phyloP scores from a whole-genome alignment of 768 basidiomycete species.

The Pleurotus cornucopiae region DNA sequence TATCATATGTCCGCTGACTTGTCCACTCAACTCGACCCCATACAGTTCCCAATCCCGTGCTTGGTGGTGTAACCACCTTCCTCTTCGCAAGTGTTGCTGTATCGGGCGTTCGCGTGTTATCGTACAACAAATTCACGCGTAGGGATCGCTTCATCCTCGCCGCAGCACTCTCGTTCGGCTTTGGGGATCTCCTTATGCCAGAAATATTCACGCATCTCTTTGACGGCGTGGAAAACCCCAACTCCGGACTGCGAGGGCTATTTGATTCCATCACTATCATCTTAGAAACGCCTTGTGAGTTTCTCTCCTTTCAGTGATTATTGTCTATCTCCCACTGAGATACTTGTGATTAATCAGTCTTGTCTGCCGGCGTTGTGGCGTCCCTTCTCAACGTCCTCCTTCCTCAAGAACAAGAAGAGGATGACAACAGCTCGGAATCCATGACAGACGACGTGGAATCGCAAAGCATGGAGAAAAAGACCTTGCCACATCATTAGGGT shows the following conservation, averaged over 20 bases:
- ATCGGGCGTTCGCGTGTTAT: constrained; percentile 69
- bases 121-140: constrained; percentile 53
- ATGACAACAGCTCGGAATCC: constrained; percentile 12
- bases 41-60: constrained; percentile 65
- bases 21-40: background rate
- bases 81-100: constrained; percentile 73
- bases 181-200: constrained; percentile 68
- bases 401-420: constrained; percentile 30
- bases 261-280: constrained; percentile 79
- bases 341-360: constrained; percentile 31
- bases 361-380: constrained; percentile 55
- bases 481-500: background rate
- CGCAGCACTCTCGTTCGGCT: constrained; percentile 62
- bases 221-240: constrained; percentile 50
- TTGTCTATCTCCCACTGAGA: background rate
- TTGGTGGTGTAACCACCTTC: constrained; percentile 86
- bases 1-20: background rate
- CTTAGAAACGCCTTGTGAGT: constrained; percentile 76
- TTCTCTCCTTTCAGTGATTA: background rate
- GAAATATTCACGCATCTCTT: constrained; percentile 67
- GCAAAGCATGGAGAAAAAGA: constrained; percentile 13
- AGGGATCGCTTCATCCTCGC: constrained; percentile 68
- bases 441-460: constrained; percentile 26
- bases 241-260: constrained; percentile 57
- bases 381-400: constrained; percentile 55